Percentiles rank a stretch among this genome's conserved stretches.
Evolutionary conservation across 371 early-diverging fungal genomes (phyloP).

Genomic region (Mucor racemosus): DNA sequence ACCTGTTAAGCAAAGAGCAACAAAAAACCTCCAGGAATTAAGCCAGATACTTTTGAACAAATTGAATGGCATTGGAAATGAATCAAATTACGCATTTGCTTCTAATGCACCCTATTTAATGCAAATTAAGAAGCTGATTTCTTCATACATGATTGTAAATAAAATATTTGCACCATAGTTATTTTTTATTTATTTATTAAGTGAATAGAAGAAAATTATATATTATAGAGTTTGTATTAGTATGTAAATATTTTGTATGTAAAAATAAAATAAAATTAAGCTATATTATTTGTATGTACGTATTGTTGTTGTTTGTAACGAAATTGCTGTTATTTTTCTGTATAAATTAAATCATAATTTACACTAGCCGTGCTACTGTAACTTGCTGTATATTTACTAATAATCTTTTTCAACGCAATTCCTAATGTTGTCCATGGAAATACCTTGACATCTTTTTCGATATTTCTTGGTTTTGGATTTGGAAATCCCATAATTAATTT

Average conservation of each 20-base stretch:
- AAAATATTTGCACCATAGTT: conserved; percentile 13
- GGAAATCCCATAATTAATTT: conserved; percentile 82
- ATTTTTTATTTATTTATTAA: not conserved
- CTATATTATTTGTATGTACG: not conserved
- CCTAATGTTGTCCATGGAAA: conserved; percentile 76
- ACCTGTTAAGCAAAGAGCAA: conserved; percentile 29
- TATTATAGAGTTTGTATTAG: not conserved
- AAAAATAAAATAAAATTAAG: not conserved
- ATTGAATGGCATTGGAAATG: not conserved
- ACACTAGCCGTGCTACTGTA: conserved; percentile 51
- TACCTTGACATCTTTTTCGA: conserved; percentile 87
- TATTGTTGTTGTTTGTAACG: conserved; percentile 8
- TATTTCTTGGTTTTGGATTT: conserved; percentile 83
- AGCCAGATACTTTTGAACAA: not conserved
- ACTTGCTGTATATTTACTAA: conserved; percentile 68
- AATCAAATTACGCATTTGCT: conserved; percentile 1
- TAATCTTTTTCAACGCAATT: conserved; percentile 73
- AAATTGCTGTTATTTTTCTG: not conserved
- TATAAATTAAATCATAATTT: conserved; percentile 14
- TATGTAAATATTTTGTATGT: not conserved
- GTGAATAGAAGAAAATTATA: conserved; percentile 1
- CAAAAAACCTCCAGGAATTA: not conserved
- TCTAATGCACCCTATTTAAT: conserved; percentile 6
- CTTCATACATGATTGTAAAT: conserved; percentile 14
- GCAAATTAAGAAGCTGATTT: conserved; percentile 4